Evolutionary conservation across 2,329 filamentous ascomycete species (phyloP).

Genomic region (Penicillium sp.): DNA sequence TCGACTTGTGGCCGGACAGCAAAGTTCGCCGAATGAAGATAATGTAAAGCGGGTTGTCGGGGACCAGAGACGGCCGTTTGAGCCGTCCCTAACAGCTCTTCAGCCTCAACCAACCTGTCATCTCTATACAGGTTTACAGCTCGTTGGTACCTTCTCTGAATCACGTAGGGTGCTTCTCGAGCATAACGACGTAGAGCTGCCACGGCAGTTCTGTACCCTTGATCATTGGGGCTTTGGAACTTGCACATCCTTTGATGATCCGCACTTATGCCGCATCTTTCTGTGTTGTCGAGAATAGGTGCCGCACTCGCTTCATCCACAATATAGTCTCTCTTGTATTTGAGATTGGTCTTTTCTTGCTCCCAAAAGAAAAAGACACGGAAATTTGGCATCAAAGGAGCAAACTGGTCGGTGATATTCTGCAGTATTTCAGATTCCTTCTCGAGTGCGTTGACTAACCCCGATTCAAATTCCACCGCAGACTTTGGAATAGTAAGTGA

Average conservation of each 20-base stretch:
- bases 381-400: constrained; percentile 35
- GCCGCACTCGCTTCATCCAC: constrained; percentile 29
- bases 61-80: too few relatives aligned
- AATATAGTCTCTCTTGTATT: constrained; percentile 31
- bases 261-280: constrained; percentile 32
- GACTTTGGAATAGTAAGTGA: constrained; percentile 24
- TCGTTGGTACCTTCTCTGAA: constrained; percentile 2
- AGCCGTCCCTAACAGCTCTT: too few relatives aligned
- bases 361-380: constrained; percentile 41
- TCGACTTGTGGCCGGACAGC: too few relatives aligned
- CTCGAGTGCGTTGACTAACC: constrained; percentile 52
- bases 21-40: too few relatives aligned
- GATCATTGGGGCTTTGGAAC: constrained; percentile 23
- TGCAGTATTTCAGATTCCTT: constrained; percentile 41
- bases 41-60: too few relatives aligned
- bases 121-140: constrained; percentile 2
- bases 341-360: constrained; percentile 34
- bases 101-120: too few relatives aligned
- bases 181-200: constrained; percentile 8
- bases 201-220: constrained; percentile 26
- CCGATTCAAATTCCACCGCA: constrained; percentile 32
- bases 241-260: constrained; percentile 30
- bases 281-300: constrained; percentile 34
- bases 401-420: constrained; percentile 39
- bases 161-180: constrained; percentile 4